Conservation (phyloP, 768 basidiomycete species). For the Dacryopinax spathularia region DNA sequence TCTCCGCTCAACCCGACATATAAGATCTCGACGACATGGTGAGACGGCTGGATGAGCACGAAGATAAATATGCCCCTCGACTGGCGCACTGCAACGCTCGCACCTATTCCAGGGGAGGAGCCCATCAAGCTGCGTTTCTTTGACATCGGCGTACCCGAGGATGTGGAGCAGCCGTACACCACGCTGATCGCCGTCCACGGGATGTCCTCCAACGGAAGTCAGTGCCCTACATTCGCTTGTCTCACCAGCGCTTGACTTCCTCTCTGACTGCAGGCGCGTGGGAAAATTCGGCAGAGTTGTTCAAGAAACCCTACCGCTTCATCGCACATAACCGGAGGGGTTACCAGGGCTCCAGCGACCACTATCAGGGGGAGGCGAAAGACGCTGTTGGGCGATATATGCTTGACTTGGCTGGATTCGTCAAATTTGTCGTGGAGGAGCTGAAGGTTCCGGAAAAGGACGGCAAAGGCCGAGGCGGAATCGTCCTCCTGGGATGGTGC, state of each 20-base stretch:
- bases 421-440: neutral
- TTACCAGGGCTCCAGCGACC: neutral
- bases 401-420: neutral
- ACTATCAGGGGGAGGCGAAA: neutral
- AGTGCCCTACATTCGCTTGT: neutral
- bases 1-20: too few relatives aligned
- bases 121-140: neutral
- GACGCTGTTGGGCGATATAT: neutral
- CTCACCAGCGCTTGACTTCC: neutral
- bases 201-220: neutral
- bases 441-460: neutral
- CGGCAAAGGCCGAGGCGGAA: neutral
- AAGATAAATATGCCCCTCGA: neutral
- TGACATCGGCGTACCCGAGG: neutral
- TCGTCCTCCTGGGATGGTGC: neutral
- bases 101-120: neutral
- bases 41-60: too few relatives aligned
- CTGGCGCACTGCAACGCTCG: neutral
- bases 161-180: neutral
- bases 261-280: neutral
- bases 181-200: neutral
- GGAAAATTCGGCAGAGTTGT: neutral
- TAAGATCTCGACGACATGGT: too few relatives aligned
- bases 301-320: neutral
- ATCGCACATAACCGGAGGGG: neutral